Base-by-base conservation (phyloP, 139 green algal genomes). In the Chlamydomonas schloesseri region DNA sequence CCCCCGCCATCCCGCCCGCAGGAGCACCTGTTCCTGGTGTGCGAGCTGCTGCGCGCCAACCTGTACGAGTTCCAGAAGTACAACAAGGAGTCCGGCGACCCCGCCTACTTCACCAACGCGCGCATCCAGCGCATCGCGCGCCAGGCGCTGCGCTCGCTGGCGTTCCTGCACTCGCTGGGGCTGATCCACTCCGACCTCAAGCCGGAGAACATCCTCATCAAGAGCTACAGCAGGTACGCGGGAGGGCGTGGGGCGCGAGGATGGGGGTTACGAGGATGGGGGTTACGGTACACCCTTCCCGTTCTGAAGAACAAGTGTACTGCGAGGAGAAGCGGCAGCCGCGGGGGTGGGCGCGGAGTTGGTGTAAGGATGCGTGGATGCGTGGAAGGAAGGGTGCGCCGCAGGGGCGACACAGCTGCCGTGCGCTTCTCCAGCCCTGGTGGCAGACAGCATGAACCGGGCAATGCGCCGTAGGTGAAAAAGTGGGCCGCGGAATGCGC, bases 11-110 rank as follows among this genome's bases (percentile, higher is more conserved):
- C 2, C 21, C 71, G 23, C 24, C 71, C 36, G 79, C 94, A 97
- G 93, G 97, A 99, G 92, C 98, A 99, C 84, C 92, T 99, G 34
- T 96, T 99, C 90, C 95, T 99, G 42, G 97, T 99, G 57, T 98
- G 93, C 77, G 98, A 99, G 94, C 93, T 99, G 80, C 95, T 99
- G 83, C 93, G 95, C 14, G 95, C 96, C 84, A 99, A 99, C 91
- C 93, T 99, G 89, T 99, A 99, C 90, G 96, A 99, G 92, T 98
- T 99, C 77, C 95, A 98, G 71, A 98, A 98, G 93, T 97, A 98
- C 94, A 97, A 98, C 87, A 84, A 93, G 21, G 96, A 98, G 83
- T 93, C 87, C 17, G 94, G 95, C 31, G 93, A 94, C 31, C 92
- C 94, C 73, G 86, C 81, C 18, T 99, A 99, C 94, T 99, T 99